phyloP scores from a whole-genome alignment of 495 filamentous ascomycete genomes.

The Hyaloscypha variabilis region DNA sequence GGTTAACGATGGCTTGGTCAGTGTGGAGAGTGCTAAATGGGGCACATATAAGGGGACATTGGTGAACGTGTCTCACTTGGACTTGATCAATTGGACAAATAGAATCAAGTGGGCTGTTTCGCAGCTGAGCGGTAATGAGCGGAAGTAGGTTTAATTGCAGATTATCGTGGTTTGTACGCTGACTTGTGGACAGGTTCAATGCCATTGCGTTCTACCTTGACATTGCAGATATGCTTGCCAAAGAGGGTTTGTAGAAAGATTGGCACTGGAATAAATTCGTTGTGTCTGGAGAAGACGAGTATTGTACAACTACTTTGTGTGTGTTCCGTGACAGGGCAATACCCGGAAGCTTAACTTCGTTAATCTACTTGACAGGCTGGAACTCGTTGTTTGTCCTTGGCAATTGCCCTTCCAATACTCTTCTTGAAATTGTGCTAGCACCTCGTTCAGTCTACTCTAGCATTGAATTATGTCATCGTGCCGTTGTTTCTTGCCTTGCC shows the following conservation, averaged over 20 bases:
- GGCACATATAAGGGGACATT: constrained; percentile 93
- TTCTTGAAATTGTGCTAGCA: background rate
- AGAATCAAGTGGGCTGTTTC: constrained; percentile 71
- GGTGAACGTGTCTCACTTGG: constrained; percentile 84
- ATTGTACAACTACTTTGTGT: too few relatives aligned
- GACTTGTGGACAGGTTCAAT: constrained; percentile 70
- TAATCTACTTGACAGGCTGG: background rate
- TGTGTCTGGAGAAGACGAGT: background rate
- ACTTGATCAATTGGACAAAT: constrained; percentile 97
- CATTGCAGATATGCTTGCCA: constrained; percentile 84
- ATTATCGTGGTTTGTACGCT: background rate
- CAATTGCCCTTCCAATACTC: background rate
- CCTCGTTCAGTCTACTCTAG: background rate
- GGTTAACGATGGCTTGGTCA: constrained; percentile 91
- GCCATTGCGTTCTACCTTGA: constrained; percentile 93
- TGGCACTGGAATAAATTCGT: background rate
- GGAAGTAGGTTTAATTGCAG: constrained; percentile 55
- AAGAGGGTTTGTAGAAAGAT: constrained; percentile 50
- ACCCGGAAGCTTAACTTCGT: background rate
- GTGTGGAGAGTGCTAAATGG: constrained; percentile 83
- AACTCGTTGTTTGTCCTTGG: background rate
- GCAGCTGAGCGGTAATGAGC: constrained; percentile 66
- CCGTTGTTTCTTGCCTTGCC: too few relatives aligned
- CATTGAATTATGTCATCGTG: too few relatives aligned
- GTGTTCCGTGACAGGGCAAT: background rate